These are phyloP conservation scores for Penstemon eatonii DNA, from an alignment of 257 asterid species.

Conservation along the genomic window DNA sequence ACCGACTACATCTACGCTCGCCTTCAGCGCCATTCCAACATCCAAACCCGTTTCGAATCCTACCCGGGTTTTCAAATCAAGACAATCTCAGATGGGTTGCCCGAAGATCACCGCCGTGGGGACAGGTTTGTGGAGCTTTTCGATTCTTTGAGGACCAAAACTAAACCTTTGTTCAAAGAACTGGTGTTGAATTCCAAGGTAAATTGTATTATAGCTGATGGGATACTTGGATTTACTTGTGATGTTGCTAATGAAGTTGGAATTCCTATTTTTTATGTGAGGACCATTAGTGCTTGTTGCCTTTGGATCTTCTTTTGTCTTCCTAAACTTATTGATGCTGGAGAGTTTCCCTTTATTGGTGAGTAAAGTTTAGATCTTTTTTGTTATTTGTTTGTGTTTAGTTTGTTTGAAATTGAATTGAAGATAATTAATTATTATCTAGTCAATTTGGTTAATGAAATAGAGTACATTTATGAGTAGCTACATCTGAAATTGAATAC, in stretches of 20 bases:
- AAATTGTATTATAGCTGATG: slow-evolving; percentile 47
- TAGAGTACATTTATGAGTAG: background rate
- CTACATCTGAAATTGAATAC: background rate
- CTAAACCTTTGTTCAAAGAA: slow-evolving; percentile 48
- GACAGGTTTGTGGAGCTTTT: slow-evolving; percentile 45
- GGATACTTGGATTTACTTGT: slow-evolving; percentile 40
- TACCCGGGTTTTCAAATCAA: slow-evolving; percentile 46
- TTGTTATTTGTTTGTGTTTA: background rate
- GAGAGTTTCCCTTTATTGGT: slow-evolving; percentile 53
- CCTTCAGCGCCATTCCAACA: slow-evolving; percentile 40
- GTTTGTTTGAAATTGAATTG: background rate
- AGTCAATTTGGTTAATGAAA: background rate
- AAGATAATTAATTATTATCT: background rate
- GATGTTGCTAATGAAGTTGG: slow-evolving; percentile 53
- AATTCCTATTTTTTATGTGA: slow-evolving; percentile 39
- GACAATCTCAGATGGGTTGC: slow-evolving; percentile 57
- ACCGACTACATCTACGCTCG: slow-evolving; percentile 53
- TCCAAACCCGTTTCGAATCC: slow-evolving; percentile 40
- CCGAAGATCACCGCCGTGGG: slow-evolving; percentile 50
- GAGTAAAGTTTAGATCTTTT: background rate
- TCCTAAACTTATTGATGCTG: slow-evolving; percentile 38
- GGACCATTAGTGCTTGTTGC: slow-evolving; percentile 55
- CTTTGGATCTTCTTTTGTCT: slow-evolving; percentile 48
- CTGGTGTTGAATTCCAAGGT: slow-evolving; percentile 31
- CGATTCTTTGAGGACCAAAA: slow-evolving; percentile 40